Conservation (phyloP, 108 stramenopile genomes). For the Cyclotella kingstonii region DNA sequence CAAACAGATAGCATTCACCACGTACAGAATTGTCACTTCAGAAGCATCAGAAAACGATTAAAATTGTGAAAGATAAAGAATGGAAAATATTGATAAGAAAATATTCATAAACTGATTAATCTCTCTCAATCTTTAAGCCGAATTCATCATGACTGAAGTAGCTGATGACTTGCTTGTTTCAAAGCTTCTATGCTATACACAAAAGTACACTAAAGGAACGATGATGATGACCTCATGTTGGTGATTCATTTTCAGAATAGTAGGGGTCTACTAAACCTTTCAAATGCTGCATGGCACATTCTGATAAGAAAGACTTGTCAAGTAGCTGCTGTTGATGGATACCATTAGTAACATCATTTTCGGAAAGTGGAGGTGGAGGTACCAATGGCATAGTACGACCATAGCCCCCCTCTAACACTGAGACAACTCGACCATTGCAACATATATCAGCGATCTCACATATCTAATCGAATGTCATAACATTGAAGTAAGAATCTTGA, state of each 20-base stretch:
- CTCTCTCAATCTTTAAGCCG: too few species aligned
- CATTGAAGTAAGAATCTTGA: not conserved
- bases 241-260: not conserved
- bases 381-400: conserved; percentile 54
- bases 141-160: too few species aligned
- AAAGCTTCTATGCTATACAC: too few species aligned
- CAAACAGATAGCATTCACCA: too few species aligned
- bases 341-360: conserved; percentile 2
- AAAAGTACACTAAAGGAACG: too few species aligned
- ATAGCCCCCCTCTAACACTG: conserved; percentile 95
- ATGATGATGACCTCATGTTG: too few species aligned
- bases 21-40: too few species aligned
- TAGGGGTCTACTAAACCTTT: conserved; percentile 84
- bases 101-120: too few species aligned
- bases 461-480: conserved; percentile 32
- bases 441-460: conserved; percentile 88
- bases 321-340: conserved; percentile 17
- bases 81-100: too few species aligned
- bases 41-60: too few species aligned
- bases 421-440: conserved; percentile 88
- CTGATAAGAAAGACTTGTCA: conserved; percentile 73
- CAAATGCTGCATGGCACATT: conserved; percentile 79
- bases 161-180: too few species aligned
- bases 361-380: conserved; percentile 24
- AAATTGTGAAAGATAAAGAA: too few species aligned